Evolutionary conservation across 768 basidiomycete genomes (phyloP).

Genomic region (Podaxis pistillaris): DNA sequence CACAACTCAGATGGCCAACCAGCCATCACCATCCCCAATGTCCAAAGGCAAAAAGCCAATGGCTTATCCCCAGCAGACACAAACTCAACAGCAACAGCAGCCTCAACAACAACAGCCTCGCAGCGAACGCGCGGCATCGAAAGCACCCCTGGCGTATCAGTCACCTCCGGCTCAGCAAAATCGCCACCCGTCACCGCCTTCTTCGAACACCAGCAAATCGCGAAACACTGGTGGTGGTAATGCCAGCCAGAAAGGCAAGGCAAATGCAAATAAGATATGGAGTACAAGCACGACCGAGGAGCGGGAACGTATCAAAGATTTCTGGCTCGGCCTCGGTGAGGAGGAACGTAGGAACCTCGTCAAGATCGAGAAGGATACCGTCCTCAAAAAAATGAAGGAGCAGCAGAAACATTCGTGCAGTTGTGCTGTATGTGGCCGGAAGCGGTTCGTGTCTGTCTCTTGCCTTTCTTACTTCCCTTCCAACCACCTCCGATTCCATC

Average conservation of each 20-base stretch:
- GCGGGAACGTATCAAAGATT: slow-evolving; percentile 95
- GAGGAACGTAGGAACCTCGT: slow-evolving; percentile 89
- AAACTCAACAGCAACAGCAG: slow-evolving; percentile 29
- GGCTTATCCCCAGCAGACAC: slow-evolving; percentile 54
- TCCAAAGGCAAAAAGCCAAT: slow-evolving; percentile 94
- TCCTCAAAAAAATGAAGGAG: slow-evolving; percentile 99
- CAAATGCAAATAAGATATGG: slow-evolving; percentile 85
- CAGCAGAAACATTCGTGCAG: slow-evolving; percentile 96
- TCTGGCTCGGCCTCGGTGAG: slow-evolving; percentile 94
- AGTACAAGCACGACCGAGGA: slow-evolving; percentile 90
- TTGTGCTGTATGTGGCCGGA: slow-evolving; percentile 95
- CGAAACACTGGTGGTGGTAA: slow-evolving; percentile 31
- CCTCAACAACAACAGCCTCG: slow-evolving; percentile 36
- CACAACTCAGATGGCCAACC: slow-evolving; percentile 32
- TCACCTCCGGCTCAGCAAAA: slow-evolving; percentile 36
- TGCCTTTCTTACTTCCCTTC: slow-evolving; percentile 25
- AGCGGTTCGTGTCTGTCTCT: slow-evolving; percentile 67
- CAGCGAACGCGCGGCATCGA: slow-evolving; percentile 47
- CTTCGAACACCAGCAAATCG: slow-evolving; percentile 39
- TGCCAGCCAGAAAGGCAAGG: slow-evolving; percentile 32
- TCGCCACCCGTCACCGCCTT: slow-evolving; percentile 48
- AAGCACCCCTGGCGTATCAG: slow-evolving; percentile 43
- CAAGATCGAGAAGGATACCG: slow-evolving; percentile 97
- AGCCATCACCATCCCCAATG: slow-evolving; percentile 66
- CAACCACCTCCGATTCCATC: slow-evolving; percentile 16